Base-by-base conservation (phyloP, 164 flowering plant genomes). In the Annona cherimola region DNA sequence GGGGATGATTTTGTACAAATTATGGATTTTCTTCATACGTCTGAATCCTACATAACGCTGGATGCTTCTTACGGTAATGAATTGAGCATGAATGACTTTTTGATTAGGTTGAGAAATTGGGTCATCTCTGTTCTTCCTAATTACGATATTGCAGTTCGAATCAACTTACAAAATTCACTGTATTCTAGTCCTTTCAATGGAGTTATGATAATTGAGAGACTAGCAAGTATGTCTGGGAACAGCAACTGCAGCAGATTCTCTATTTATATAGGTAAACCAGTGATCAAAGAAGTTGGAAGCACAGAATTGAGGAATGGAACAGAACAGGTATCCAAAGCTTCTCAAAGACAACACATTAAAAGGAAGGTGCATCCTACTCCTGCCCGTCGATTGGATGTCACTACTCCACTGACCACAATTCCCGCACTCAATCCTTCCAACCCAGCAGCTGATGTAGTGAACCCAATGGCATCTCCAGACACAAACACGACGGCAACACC, bases 341-440 rank as follows among this genome's bases (percentile, higher is more conserved):
- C 46, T 46, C 69, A 19, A 2, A 45, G 62, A 66, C 19, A 55
- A 59, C 66, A 69, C 11, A 14, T 40, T 0, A 44, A 50, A n/a
- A 65, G 45, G 8, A 71, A 78, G 41, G 41, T 57, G 39, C 69
- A 66, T 44, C 60, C 77, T 40, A 75, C 61, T 63, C 68, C 70
- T 3, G 66, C 72, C 11, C 60, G 71, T 11, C 74, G 46, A 41
- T 45, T 71, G 71, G 94, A 90, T 65, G 77, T 82, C 6, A 70
- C 74, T 26, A 82, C 81, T 44, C 84, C 86, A n/a, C 67, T 80
- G 42, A 75, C 85, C 67, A 79, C 82, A 35, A 76, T 87, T 69
- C 94, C 97, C 1, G 67, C 81, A 5, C 71, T 81, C 39, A 85
- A 85, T 55, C 92, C 92, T 26, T 81, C 83, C 0, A 55, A 63